phyloP scores from a whole-genome alignment of 768 basidiomycete species.

The Rhodotorula kratochvilovae region DNA sequence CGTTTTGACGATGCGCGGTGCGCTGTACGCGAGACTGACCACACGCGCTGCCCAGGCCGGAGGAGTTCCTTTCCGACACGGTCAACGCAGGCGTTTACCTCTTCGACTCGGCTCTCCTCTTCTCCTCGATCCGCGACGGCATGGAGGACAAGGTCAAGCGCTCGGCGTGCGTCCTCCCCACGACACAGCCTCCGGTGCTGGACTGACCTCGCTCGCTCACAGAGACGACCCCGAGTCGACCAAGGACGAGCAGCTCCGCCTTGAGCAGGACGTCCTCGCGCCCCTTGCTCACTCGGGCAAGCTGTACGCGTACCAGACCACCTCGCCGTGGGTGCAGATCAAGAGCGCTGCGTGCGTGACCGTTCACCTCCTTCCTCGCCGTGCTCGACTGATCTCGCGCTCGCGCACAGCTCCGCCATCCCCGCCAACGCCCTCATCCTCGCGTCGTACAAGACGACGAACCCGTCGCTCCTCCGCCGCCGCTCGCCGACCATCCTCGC shows the following conservation, averaged over 20 bases:
- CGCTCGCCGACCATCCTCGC: constrained; percentile 44
- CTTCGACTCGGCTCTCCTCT: constrained; percentile 49
- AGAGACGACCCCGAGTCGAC: constrained; percentile 39
- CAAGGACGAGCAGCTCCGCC: constrained; percentile 51
- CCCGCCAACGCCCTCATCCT: constrained; percentile 52
- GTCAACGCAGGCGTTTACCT: constrained; percentile 52
- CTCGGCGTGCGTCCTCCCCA: constrained; percentile 43
- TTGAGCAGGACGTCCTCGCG: constrained; percentile 53
- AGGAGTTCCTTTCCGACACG: constrained; percentile 50
- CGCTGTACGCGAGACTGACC: too few relatives aligned
- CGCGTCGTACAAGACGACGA: constrained; percentile 47
- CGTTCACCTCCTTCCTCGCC: background rate
- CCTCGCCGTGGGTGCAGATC: constrained; percentile 52
- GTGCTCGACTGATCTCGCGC: too few relatives aligned
- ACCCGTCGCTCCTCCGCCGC: constrained; percentile 47
- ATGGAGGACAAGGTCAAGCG: constrained; percentile 50
- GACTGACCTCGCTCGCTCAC: background rate
- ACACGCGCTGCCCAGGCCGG: constrained; percentile 41
- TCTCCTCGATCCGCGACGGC: constrained; percentile 50
- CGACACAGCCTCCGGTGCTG: background rate
- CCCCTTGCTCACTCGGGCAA: constrained; percentile 49
- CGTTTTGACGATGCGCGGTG: background rate
- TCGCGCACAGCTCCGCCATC: constrained; percentile 48
- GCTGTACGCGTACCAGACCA: constrained; percentile 51
- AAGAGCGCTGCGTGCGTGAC: constrained; percentile 50